A percentile compares a stretch with the other conserved stretches of the same genome.
Evolutionary conservation across 1,284 basidiomycete species (phyloP).

Genomic region (Cutaneotrichosporon cyanovorans): DNA sequence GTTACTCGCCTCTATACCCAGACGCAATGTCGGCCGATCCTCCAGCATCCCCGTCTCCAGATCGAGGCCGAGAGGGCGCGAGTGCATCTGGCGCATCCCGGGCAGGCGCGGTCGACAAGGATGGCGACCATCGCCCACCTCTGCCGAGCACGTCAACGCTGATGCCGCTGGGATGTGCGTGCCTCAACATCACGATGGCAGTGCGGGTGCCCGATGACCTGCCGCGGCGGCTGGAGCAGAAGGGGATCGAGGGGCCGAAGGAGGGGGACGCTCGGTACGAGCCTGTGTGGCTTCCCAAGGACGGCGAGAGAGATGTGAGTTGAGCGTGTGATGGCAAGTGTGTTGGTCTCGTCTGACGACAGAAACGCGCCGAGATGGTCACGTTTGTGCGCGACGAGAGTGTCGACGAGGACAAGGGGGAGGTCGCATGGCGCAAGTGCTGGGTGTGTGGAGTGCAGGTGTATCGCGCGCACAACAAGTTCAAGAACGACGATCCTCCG

Average conservation of each 20-base stretch:
- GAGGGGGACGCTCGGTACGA: too few species aligned
- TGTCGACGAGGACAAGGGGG: neutral
- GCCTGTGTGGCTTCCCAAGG: conserved; percentile 16
- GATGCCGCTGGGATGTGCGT: conserved; percentile 28
- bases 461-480: conserved; percentile 20
- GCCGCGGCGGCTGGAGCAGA: neutral
- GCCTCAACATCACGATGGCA: conserved; percentile 28
- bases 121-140: conserved; percentile 5
- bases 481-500: conserved; percentile 13
- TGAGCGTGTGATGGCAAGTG: too few species aligned
- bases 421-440: conserved; percentile 29
- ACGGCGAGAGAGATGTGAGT: conserved; percentile 18
- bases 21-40: too few species aligned
- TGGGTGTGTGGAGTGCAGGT: conserved; percentile 29
- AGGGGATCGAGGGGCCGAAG: too few species aligned
- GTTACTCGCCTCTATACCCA: too few species aligned
- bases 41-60: too few species aligned
- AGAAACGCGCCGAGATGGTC: conserved; percentile 10
- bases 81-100: too few species aligned
- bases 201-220: conserved; percentile 13
- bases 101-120: too few species aligned
- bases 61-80: too few species aligned
- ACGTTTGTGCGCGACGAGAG: conserved; percentile 5
- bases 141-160: conserved; percentile 20
- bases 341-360: conserved; percentile 1